Evolutionary conservation across 805 yeast genomes (phyloP), one percentile per base, ranked within the genome.

Genomic region (Ogataea naganishii): DNA sequence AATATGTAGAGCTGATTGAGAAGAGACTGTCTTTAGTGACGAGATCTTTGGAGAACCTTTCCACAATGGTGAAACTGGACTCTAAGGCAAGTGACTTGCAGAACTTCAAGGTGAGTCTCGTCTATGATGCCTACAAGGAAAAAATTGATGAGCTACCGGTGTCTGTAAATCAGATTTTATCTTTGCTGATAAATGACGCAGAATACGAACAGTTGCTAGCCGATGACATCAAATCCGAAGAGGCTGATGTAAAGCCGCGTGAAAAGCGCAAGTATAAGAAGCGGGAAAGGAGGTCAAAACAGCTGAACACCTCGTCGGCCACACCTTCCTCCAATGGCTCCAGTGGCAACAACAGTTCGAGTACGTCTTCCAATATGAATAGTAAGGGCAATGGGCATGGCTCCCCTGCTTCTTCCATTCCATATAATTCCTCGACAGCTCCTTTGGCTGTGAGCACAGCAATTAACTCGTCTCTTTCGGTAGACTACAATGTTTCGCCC

Each of bases 1-100:
- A 78, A 5, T 75, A 77, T 38, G 78, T 75, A 8, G 83, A 76
- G 40, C 51, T 77, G 31, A 53, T 77, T 21, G 82, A 77, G 39
- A 69, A 75, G 17, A 48, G 82, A 27, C 48, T 73, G 22, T 70
- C 66, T 27, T 51, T 77, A 24, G 53, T 76, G 14, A 66, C 72
- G 28, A 62, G 62, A 39, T 56, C 75, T 2, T 47, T 76, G 26
- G 66, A 72, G 33, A 66, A 64, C 29, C 31, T 58, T 14, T 44
- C 56, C n/a, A 49, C 47, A 27, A 29, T 55, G 36, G 46, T 52
- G 18, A 41, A 43, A 27, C 32, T 35, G 2, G 29, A 40, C 15
- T 14, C 10, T 12, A 30, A 40, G 9, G 20, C n/a, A 4, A 23
- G 25, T 2, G 40, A 39, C 22, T 26, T 43, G 8, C 26, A 27